Evolutionary conservation across 225 moss, liverwort and hornwort species (phyloP).

Genomic region (Physcomitrium patens): DNA sequence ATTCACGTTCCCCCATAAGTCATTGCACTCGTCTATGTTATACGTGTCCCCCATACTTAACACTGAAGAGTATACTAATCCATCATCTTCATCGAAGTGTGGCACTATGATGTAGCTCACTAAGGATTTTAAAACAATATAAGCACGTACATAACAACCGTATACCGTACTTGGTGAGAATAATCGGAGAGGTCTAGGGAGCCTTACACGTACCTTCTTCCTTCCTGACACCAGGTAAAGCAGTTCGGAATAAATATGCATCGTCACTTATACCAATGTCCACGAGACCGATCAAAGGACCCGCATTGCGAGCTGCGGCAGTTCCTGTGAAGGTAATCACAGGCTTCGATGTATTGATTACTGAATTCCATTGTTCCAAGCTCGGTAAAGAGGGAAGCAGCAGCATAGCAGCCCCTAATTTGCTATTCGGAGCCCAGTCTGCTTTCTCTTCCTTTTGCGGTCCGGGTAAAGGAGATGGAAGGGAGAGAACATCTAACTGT

Average conservation of each 20-base stretch:
- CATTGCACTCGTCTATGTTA: not conserved
- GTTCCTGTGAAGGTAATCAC: slow-evolving; percentile 89
- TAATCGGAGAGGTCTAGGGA: slow-evolving; percentile 16
- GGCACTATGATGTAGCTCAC: too few species aligned
- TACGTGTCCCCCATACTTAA: not conserved
- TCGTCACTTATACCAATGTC: slow-evolving; percentile 94
- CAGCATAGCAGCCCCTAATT: slow-evolving; percentile 85
- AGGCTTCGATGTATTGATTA: slow-evolving; percentile 83
- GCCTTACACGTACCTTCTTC: slow-evolving; percentile 67
- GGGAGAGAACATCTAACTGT: slow-evolving; percentile 65
- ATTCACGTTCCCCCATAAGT: not conserved
- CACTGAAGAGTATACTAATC: not conserved
- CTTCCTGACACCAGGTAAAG: slow-evolving; percentile 89
- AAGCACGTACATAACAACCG: too few species aligned
- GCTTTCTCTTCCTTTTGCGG: slow-evolving; percentile 58
- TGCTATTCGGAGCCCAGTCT: slow-evolving; percentile 59
- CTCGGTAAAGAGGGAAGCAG: slow-evolving; percentile 84
- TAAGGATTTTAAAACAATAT: too few species aligned
- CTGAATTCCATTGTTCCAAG: slow-evolving; percentile 86
- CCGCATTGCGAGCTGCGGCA: slow-evolving; percentile 84
- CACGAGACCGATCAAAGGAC: slow-evolving; percentile 90
- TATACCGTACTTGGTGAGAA: not conserved
- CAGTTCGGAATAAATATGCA: slow-evolving; percentile 91
- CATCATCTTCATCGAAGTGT: too few species aligned
- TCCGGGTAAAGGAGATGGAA: slow-evolving; percentile 56